Evolutionary conservation across 2,329 filamentous ascomycete species (phyloP).

Genomic region (Fusarium nurragi): DNA sequence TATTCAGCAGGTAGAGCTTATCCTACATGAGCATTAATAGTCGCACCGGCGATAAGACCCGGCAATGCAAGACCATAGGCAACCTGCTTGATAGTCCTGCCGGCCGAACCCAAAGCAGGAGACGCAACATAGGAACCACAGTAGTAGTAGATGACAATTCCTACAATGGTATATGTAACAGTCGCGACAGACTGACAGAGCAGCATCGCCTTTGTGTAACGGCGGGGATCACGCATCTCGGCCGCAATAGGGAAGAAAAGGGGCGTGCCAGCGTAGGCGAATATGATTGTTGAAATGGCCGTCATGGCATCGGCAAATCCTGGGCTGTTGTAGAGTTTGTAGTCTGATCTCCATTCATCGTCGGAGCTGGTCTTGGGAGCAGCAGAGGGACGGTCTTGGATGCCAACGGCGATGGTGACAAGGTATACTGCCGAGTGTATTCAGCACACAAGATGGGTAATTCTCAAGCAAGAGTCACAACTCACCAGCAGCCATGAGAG

Average conservation of each 20-base stretch:
- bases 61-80: constrained; percentile 51
- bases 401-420: constrained; percentile 36
- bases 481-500: background rate
- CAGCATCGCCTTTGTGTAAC: constrained; percentile 34
- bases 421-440: constrained; percentile 5
- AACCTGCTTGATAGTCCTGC: constrained; percentile 53
- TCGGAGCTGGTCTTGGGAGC: constrained; percentile 8
- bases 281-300: constrained; percentile 47
- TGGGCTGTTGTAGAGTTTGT: constrained; percentile 13
- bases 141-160: constrained; percentile 55
- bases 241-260: constrained; percentile 45
- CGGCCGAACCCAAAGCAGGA: constrained; percentile 57
- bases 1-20: no score
- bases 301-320: constrained; percentile 33
- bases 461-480: background rate
- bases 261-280: constrained; percentile 51
- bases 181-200: constrained; percentile 43
- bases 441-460: background rate
- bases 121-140: constrained; percentile 58
- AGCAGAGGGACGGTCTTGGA: constrained; percentile 29
- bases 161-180: constrained; percentile 46
- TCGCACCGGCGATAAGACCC: constrained; percentile 41
- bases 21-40: constrained; percentile 43
- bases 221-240: constrained; percentile 47
- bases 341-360: constrained; percentile 16